Percentiles rank a stretch among this genome's conserved stretches.
These are phyloP conservation scores for Coccomyxa subellipsoidea DNA, from an alignment of 163 green algal genomes.

Conservation along the genomic window DNA sequence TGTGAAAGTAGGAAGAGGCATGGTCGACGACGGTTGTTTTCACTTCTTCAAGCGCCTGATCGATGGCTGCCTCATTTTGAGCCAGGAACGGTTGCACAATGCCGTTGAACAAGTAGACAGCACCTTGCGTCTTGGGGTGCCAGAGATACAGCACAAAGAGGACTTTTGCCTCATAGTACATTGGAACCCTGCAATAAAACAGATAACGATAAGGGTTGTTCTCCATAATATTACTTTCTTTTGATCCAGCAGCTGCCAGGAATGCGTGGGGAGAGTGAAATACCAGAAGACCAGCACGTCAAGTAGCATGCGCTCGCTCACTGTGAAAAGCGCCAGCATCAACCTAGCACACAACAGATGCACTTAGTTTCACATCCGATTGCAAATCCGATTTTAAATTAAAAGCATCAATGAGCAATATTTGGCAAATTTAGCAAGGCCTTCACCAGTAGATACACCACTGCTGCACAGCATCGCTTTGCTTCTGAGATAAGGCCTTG, in stretches of 20 bases:
- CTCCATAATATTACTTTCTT: background rate
- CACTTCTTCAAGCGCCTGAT: background rate
- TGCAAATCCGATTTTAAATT: background rate
- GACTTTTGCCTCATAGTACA: slow-evolving; percentile 80
- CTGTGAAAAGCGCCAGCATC: slow-evolving; percentile 55
- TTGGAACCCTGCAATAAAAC: slow-evolving; percentile 51
- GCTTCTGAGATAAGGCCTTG: slow-evolving; percentile 55
- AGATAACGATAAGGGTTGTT: background rate
- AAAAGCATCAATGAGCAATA: background rate
- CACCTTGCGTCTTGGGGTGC: slow-evolving; percentile 55
- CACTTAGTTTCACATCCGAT: background rate
- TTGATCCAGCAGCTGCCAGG: too few species aligned
- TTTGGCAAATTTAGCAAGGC: background rate
- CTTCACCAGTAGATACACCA: slow-evolving; percentile 69
- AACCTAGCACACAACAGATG: too few species aligned
- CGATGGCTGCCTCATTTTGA: slow-evolving; percentile 7
- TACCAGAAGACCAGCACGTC: slow-evolving; percentile 42
- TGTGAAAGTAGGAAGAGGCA: background rate
- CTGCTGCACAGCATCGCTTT: slow-evolving; percentile 35
- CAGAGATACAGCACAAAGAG: slow-evolving; percentile 75
- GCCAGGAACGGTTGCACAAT: slow-evolving; percentile 20
- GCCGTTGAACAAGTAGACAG: slow-evolving; percentile 42
- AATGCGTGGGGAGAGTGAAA: too few species aligned
- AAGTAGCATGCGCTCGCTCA: slow-evolving; percentile 35
- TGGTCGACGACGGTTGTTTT: slow-evolving; percentile 1